Conservation (phyloP, 2,329 filamentous ascomycete species). For the Colletotrichum filicis region DNA sequence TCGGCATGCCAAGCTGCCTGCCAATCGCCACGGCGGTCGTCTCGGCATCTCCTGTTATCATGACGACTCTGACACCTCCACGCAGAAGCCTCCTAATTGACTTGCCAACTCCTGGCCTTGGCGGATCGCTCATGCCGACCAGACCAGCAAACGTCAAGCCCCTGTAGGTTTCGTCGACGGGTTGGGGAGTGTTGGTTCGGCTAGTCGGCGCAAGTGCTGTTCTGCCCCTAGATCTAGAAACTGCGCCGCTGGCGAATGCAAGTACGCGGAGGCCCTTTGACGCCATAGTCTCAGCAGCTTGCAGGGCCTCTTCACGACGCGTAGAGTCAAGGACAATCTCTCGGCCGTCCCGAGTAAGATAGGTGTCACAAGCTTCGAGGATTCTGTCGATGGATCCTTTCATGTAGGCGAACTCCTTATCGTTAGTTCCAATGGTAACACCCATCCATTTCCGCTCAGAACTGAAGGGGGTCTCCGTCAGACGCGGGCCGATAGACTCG, state of each 20-base stretch:
- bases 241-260: slow-evolving; percentile 88
- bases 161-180: slow-evolving; percentile 75
- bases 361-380: slow-evolving; percentile 88
- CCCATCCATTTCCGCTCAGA: slow-evolving; percentile 99
- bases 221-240: slow-evolving; percentile 60
- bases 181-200: slow-evolving; percentile 63
- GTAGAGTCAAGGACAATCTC: slow-evolving; percentile 86
- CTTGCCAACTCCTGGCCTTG: slow-evolving; percentile 87
- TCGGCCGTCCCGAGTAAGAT: slow-evolving; percentile 84
- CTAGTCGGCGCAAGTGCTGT: slow-evolving; percentile 46
- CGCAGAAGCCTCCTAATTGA: slow-evolving; percentile 92
- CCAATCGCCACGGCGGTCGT: slow-evolving; percentile 95
- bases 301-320: slow-evolving; percentile 77
- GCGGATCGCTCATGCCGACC: slow-evolving; percentile 97
- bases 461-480: slow-evolving; percentile 92
- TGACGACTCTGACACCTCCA: slow-evolving; percentile 95
- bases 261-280: slow-evolving; percentile 89
- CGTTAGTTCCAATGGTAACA: slow-evolving; percentile 78
- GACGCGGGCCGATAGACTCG: slow-evolving; percentile 83
- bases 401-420: slow-evolving; percentile 87
- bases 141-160: slow-evolving; percentile 90
- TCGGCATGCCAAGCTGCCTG: slow-evolving; percentile 92
- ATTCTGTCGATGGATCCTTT: slow-evolving; percentile 94
- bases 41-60: slow-evolving; percentile 98
- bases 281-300: slow-evolving; percentile 88